These are phyloP conservation scores for Pelargonium myrrhifolium DNA, from an alignment of 441 rosid genomes.

Conservation along the genomic window DNA sequence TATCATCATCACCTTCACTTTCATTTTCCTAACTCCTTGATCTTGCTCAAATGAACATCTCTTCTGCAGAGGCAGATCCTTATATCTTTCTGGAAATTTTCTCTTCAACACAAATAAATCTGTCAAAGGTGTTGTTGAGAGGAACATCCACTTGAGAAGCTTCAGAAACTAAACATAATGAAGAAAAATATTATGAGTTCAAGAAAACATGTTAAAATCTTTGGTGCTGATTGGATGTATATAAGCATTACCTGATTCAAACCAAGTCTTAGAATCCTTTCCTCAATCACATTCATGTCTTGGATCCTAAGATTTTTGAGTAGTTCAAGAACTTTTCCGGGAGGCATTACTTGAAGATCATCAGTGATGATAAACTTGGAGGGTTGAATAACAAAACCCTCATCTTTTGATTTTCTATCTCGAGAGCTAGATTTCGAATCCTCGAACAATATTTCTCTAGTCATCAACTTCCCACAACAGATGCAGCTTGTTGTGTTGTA, in stretches of 20 bases:
- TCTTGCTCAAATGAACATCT: too few species aligned
- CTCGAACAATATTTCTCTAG: not conserved
- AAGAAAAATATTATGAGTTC: too few species aligned
- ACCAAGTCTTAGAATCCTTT: not conserved
- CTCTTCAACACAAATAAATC: not conserved
- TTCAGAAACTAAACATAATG: not conserved
- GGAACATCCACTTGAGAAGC: not conserved
- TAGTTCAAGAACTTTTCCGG: not conserved
- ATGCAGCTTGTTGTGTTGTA: not conserved
- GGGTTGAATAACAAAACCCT: not conserved
- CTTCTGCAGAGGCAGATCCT: too few species aligned
- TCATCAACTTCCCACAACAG: not conserved
- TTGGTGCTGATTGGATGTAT: not conserved
- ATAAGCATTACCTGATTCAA: not conserved
- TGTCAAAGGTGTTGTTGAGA: not conserved
- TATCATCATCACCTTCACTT: not conserved
- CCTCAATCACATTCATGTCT: not conserved
- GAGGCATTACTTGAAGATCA: not conserved
- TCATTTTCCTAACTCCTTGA: too few species aligned
- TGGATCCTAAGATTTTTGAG: not conserved
- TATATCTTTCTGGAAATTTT: not conserved
- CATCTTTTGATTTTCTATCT: too few species aligned
- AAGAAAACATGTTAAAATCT: too few species aligned
- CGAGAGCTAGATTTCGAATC: too few species aligned
- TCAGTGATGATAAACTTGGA: not conserved